Percentiles rank a stretch among this genome's conserved stretches.
Evolutionary conservation across 75 land plant species (phyloP).

Genomic region (Chamaecyparis obtusa): DNA sequence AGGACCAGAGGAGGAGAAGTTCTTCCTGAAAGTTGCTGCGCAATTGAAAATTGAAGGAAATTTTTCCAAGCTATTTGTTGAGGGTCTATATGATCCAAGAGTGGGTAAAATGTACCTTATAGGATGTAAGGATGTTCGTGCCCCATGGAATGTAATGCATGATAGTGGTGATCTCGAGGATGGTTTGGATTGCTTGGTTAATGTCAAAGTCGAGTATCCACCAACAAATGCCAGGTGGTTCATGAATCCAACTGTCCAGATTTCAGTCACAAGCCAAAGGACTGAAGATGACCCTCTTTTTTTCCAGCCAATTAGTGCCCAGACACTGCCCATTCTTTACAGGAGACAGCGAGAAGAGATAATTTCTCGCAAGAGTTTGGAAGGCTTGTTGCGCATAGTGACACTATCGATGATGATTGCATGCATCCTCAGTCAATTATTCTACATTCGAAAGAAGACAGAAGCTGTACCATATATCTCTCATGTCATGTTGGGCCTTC

Average conservation of each 20-base stretch:
- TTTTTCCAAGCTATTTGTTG: conserved; percentile 36
- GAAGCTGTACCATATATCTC: conserved; percentile 60
- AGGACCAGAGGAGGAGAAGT: conserved; percentile 28
- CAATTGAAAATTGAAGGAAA: conserved; percentile 35
- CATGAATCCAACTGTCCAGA: conserved; percentile 44
- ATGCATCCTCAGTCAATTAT: conserved; percentile 53
- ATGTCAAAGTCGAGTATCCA: conserved; percentile 61
- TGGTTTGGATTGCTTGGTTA: conserved; percentile 62
- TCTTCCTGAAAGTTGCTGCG: conserved; percentile 55
- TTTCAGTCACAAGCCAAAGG: conserved; percentile 54
- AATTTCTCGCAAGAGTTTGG: conserved; percentile 51
- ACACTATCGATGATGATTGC: conserved; percentile 51
- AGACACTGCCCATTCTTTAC: conserved; percentile 67
- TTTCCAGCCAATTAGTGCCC: conserved; percentile 38
- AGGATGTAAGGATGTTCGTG: conserved; percentile 58
- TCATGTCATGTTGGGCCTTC: conserved; percentile 68
- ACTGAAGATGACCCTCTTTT: conserved; percentile 45
- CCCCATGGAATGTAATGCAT: conserved; percentile 29
- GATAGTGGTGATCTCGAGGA: conserved; percentile 50
- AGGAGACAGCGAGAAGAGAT: conserved; percentile 54
- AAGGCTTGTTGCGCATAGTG: conserved; percentile 45
- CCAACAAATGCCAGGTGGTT: conserved; percentile 64
- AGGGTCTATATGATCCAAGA: conserved; percentile 62
- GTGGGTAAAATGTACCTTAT: conserved; percentile 60
- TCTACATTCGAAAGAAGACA: conserved; percentile 34